Conservation (phyloP, 2,329 filamentous ascomycete genomes). For the Calycina herbarum region DNA sequence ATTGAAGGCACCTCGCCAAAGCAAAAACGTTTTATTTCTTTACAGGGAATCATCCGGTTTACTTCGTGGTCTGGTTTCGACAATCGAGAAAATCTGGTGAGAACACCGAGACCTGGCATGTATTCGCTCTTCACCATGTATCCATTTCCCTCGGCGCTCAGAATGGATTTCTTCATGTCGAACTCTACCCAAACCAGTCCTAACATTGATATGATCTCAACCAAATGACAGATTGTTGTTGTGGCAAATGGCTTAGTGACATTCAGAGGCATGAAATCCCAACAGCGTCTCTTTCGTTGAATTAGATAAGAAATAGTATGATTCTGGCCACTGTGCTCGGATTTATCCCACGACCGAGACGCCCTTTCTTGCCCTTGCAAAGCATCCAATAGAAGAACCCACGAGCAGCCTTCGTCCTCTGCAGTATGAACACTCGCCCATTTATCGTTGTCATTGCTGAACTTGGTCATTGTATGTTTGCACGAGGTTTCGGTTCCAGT, state of each 20-base stretch:
- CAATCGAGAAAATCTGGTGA: slow-evolving; percentile 46
- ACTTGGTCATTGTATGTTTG: slow-evolving; percentile 5
- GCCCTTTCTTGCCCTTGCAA: slow-evolving; percentile 16
- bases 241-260: slow-evolving; percentile 53
- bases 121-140: slow-evolving; percentile 50
- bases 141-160: slow-evolving; percentile 57
- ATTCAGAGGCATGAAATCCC: slow-evolving; percentile 47
- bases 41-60: slow-evolving; percentile 50
- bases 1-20: slow-evolving; percentile 49
- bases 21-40: slow-evolving; percentile 52
- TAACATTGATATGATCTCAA: slow-evolving; percentile 54
- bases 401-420: slow-evolving; percentile 20
- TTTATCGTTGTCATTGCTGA: slow-evolving; percentile 8
- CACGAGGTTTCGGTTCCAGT: slow-evolving; percentile 5
- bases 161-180: slow-evolving; percentile 48
- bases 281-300: slow-evolving; percentile 16
- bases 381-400: slow-evolving; percentile 17
- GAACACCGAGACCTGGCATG: slow-evolving; percentile 49
- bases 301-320: slow-evolving; percentile 18
- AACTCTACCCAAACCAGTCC: slow-evolving; percentile 59
- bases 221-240: slow-evolving; percentile 55
- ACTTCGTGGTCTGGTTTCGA: slow-evolving; percentile 37
- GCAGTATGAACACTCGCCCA: slow-evolving; percentile 19
- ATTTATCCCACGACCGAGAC: slow-evolving; percentile 18
- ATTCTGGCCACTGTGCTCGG: background rate